Evolutionary conservation across 768 basidiomycete genomes (phyloP).

Genomic region (Kwoniella pini): DNA sequence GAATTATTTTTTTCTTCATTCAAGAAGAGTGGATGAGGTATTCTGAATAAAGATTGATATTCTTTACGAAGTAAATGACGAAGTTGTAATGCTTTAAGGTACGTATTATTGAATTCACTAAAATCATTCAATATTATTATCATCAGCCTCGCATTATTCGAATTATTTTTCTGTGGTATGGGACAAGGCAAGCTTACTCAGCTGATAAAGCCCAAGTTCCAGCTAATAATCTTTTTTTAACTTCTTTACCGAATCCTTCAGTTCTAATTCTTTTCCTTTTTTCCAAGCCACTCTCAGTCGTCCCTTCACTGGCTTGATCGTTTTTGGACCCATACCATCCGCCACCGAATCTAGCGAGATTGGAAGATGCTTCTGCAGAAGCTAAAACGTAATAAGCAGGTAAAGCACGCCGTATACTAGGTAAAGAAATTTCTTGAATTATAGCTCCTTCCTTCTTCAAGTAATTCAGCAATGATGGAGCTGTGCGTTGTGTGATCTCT

Average conservation of each 20-base stretch:
- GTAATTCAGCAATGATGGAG: slow-evolving; percentile 51
- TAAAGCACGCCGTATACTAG: slow-evolving; percentile 69
- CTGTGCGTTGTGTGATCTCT: slow-evolving; percentile 15
- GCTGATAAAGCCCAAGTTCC: slow-evolving; percentile 90
- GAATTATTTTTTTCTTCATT: background rate
- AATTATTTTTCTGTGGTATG: no score
- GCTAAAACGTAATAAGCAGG: slow-evolving; percentile 97
- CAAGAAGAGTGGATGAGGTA: slow-evolving; percentile 59
- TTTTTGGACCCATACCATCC: slow-evolving; percentile 67
- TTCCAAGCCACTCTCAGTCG: slow-evolving; percentile 58
- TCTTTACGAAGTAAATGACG: slow-evolving; percentile 71
- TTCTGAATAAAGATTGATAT: slow-evolving; percentile 69
- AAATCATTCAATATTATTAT: background rate
- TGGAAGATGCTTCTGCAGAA: slow-evolving; percentile 89
- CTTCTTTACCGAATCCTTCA: slow-evolving; percentile 76
- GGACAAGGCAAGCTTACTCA: slow-evolving; percentile 64
- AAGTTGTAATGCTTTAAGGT: slow-evolving; percentile 84
- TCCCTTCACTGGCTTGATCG: slow-evolving; percentile 55
- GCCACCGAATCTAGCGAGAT: slow-evolving; percentile 85
- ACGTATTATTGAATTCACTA: slow-evolving; percentile 97
- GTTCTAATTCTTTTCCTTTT: slow-evolving; percentile 57
- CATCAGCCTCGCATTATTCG: no score
- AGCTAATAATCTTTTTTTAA: slow-evolving; percentile 78
- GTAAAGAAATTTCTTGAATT: slow-evolving; percentile 72
- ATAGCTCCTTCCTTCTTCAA: slow-evolving; percentile 65